Evolutionary conservation across 1,284 basidiomycete species (phyloP), one percentile per base, ranked within the genome.

Genomic region (Peniophora sp.): DNA sequence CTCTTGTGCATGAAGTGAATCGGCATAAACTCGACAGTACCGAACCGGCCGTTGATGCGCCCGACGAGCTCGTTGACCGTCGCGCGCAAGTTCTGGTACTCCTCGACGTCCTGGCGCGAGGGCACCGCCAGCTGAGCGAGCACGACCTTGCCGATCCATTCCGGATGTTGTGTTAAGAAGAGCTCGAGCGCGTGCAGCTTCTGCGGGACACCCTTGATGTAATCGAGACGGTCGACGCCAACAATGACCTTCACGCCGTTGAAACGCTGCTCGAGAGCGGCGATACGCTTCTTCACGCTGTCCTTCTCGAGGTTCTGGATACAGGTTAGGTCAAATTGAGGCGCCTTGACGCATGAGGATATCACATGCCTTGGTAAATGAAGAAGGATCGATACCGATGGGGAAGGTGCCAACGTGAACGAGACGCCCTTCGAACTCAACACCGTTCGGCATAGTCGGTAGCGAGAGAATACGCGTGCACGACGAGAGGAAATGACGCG

Each of bases 141-240:
- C 3, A 99, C 95, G 52, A 98, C 90, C 77, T 97, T 99, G 59
- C 97, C 97, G 56, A 99, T 93, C 95, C 95, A 99, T 67, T 99
- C 96, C 1, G 97, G 97, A 66, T 99, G 95, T 58, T 98, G 94
- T 17, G 89, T 85, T 39, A 99, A 77, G 79, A 99, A 99, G 39
- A 96, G 83, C 66, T 99, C 97, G 52, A 99, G 78, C 0, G 92
- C 96, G 65, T 98, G 94, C 50, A 99, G 73, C 69, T 99, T 99
- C 67, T 99, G 96, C 2, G 96, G 96, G 24, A 99, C 93, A 63
- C 96, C 96, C 76, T 99, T 99, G 84, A 99, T 99, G 71, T 99
- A 99, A 67, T 99, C 97, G 49, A 99, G 77, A 44, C 96, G 85
- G 67, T 99, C 97, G 38, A 99, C 96, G 52, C 96, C 97, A 54